Evolutionary conservation across 208 protist species (phyloP).

Genomic region (Trichomonas vaginalis): DNA sequence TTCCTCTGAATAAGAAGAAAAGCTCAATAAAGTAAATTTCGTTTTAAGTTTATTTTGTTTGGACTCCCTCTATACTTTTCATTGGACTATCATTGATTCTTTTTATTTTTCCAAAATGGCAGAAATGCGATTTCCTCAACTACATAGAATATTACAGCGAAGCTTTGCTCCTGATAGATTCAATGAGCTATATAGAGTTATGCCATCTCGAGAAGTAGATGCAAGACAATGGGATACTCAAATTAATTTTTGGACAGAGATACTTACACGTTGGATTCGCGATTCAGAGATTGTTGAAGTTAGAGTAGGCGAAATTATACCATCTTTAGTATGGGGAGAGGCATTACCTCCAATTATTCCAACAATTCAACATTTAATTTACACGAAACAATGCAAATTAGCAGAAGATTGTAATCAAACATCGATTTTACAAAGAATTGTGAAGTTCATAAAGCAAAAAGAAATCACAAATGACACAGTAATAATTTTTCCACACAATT

Average conservation of each 20-base stretch:
- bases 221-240: not conserved
- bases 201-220: not conserved
- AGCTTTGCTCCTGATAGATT: not conserved
- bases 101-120: too few relatives aligned
- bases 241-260: not conserved
- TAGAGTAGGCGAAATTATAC: not conserved
- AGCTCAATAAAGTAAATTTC: too few relatives aligned
- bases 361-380: not conserved
- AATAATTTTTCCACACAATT: not conserved
- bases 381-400: not conserved
- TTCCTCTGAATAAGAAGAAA: too few relatives aligned
- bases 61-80: too few relatives aligned
- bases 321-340: not conserved
- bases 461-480: not conserved
- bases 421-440: not conserved
- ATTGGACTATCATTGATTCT: too few relatives aligned
- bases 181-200: not conserved
- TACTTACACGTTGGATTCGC: not conserved
- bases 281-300: not conserved
- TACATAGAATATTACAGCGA: not conserved
- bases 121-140: not conserved
- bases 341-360: not conserved
- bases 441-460: not conserved
- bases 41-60: too few relatives aligned
- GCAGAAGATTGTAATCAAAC: not conserved